phyloP scores from a whole-genome alignment of 2,329 filamentous ascomycete species.

The Aspergillus melleus region DNA sequence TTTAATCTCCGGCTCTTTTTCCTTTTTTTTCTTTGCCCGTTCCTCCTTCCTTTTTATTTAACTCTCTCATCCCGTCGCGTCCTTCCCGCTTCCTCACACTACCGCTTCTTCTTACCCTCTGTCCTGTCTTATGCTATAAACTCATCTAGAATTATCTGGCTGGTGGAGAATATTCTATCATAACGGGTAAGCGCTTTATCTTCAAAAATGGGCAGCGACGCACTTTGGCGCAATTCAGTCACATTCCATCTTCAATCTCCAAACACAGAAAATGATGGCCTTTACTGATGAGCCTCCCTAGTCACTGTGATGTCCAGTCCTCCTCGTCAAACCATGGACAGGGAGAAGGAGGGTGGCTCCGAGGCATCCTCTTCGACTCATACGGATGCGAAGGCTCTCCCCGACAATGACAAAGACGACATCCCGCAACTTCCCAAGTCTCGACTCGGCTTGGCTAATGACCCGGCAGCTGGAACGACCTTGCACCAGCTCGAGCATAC shows the following conservation, averaged over 20 bases:
- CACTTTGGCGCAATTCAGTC: neutral
- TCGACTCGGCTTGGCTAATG: constrained; percentile 14
- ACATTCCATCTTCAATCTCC: neutral
- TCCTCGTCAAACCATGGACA: constrained; percentile 18
- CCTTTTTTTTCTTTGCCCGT: constrained; percentile 3
- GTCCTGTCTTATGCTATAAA: neutral
- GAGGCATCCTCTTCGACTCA: constrained; percentile 36
- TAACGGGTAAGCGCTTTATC: neutral
- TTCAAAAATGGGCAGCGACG: neutral
- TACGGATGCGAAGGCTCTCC: constrained; percentile 25
- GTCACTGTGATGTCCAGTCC: constrained; percentile 20
- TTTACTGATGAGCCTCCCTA: neutral
- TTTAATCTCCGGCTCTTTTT: constrained; percentile 6
- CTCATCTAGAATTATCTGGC: neutral
- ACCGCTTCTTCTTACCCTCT: neutral
- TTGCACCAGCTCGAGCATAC: constrained; percentile 29
- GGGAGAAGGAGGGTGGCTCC: constrained; percentile 26
- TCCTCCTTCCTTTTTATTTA: constrained; percentile 6
- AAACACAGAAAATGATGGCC: neutral
- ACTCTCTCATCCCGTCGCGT: constrained; percentile 1
- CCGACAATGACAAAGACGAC: constrained; percentile 21
- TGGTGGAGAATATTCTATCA: neutral
- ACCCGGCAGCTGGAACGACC: constrained; percentile 17
- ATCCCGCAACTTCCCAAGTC: constrained; percentile 10
- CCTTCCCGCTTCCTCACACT: neutral